Evolutionary conservation across 164 flowering plant species (phyloP), one percentile per base, ranked within the genome.

Genomic region (Dillenia suffruticosa): DNA sequence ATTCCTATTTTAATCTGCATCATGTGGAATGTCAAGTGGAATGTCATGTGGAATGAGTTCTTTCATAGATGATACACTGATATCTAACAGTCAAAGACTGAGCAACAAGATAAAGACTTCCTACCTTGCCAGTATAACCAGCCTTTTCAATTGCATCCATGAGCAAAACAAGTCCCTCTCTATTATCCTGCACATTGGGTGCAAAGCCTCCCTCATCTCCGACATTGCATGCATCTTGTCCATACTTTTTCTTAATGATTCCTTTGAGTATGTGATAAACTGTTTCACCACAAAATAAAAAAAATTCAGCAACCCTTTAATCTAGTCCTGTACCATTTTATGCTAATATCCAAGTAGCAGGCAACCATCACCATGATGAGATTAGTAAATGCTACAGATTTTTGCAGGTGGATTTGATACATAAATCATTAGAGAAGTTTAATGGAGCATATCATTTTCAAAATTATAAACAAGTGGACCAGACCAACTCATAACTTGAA

Each of bases 121-220:
- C 49, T 66, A 94, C 98, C 92, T 94, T 94, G 59, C 97, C 97
- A 2, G 92, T 84, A 75, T 91, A 94, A 62, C 99, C 99, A 70
- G 99, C 96, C 70, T 86, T 89, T 61, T 87, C 97, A 77, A 94
- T 91, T 54, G 99, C 99, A 79, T 86, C 92, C 45, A 82, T 80
- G 16, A 94, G 92, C 70, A 94, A 77, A 64, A 87, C 83, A 58
- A 94, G 74, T 46, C 97, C 99, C 66, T 94, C 99, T 67, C 96
- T 82, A 70, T 91, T 94, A 63, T 94, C 98, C 75, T 91, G 98
- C 73, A 94, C 96, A 75, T 86, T 91, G 13, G 97, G 99, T 64
- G 97, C 96, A 79, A 94, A 94, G 32, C 99, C 99, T 14, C 97
- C 99, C 74, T 91, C 97, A 79, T 94, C 99, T 57, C 99, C 97